A percentile compares a stretch with the other conserved stretches of the same genome.
Conservation (phyloP, 129 eudicot genomes). For the Centaurea solstitialis region DNA sequence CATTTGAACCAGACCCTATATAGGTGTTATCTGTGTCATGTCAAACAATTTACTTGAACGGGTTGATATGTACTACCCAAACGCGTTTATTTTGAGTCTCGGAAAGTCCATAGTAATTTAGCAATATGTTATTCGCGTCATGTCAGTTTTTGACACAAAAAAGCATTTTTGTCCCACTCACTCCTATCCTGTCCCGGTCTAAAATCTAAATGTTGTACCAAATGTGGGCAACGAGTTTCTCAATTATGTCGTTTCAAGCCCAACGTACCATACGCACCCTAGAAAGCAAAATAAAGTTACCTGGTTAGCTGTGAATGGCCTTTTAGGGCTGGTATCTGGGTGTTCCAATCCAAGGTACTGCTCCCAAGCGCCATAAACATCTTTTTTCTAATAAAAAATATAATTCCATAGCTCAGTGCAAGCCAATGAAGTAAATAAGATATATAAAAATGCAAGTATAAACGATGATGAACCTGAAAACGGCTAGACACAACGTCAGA, state of each 20-base stretch:
- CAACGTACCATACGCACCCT: not conserved
- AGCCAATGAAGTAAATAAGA: not conserved
- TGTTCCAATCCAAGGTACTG: slow-evolving; percentile 97
- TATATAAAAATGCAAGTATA: not conserved
- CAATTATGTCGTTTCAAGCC: no score
- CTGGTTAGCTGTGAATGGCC: slow-evolving; percentile 79
- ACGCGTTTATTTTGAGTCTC: no score
- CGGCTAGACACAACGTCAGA: slow-evolving; percentile 72
- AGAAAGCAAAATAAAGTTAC: slow-evolving; percentile 25
- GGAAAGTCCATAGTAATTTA: no score
- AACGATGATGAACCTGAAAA: slow-evolving; percentile 62
- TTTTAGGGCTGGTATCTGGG: slow-evolving; percentile 76
- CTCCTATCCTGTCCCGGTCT: not conserved
- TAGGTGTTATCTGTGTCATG: no score
- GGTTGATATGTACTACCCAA: no score
- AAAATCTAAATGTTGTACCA: no score
- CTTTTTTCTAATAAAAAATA: slow-evolving; percentile 56
- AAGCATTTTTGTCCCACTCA: not conserved
- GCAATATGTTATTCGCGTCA: no score
- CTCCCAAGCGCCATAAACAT: slow-evolving; percentile 99
- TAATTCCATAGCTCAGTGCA: not conserved
- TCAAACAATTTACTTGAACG: no score
- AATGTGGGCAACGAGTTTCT: no score
- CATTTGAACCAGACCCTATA: no score
- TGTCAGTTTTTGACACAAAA: no score